Evolutionary conservation across 139 green algal genomes (phyloP).

Genomic region (Pleodorina starrii): DNA sequence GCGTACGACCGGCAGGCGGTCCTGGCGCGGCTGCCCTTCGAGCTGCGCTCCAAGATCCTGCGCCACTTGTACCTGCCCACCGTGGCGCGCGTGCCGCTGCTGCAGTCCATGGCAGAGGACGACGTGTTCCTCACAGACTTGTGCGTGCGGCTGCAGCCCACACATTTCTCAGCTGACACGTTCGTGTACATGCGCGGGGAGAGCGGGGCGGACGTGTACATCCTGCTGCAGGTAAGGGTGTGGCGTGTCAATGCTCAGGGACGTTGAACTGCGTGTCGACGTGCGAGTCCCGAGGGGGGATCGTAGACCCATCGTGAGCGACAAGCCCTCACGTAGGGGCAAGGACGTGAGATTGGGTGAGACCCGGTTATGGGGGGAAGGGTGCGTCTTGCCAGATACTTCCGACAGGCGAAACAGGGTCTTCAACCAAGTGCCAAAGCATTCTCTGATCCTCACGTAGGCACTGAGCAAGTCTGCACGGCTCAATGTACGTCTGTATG

Average conservation of each 20-base stretch:
- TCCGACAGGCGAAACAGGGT: no score
- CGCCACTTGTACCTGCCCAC: slow-evolving; percentile 63
- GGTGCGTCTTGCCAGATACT: no score
- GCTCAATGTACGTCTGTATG: no score
- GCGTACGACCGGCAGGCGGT: slow-evolving; percentile 64
- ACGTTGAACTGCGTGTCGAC: no score
- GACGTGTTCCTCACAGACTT: slow-evolving; percentile 69
- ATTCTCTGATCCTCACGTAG: no score
- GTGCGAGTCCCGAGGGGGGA: no score
- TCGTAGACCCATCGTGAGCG: no score
- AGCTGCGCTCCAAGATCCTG: slow-evolving; percentile 65
- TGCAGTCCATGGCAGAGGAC: slow-evolving; percentile 51
- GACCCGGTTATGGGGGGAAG: no score
- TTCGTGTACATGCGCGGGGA: slow-evolving; percentile 69
- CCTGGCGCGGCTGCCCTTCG: slow-evolving; percentile 64
- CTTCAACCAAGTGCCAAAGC: no score
- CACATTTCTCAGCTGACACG: slow-evolving; percentile 60
- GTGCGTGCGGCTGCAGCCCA: slow-evolving; percentile 65
- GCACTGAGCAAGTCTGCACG: no score
- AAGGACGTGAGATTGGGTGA: no score
- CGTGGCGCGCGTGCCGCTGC: slow-evolving; percentile 49
- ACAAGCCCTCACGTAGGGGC: no score
- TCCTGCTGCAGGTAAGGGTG: slow-evolving; percentile 55
- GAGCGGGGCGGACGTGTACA: slow-evolving; percentile 63
- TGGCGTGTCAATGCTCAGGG: not conserved